These are phyloP conservation scores for Naganishia sp. DNA, from an alignment of 1,284 basidiomycete species.

Conservation along the genomic window DNA sequence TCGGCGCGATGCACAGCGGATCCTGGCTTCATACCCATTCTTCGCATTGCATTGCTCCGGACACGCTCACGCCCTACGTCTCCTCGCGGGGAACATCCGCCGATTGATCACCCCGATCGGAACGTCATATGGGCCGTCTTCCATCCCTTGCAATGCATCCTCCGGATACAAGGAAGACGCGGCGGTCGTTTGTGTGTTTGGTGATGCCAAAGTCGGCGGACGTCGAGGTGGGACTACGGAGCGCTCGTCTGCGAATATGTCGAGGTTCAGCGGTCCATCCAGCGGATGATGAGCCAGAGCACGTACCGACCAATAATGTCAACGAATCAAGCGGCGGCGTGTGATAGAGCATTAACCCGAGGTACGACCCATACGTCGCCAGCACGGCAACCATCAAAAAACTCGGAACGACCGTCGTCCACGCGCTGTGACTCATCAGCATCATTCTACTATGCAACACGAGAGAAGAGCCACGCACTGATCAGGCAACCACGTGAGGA, in stretches of 20 bases:
- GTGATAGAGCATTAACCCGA: slow-evolving; percentile 10
- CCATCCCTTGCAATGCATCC: not conserved
- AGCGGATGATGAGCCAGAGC: not conserved
- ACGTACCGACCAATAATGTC: slow-evolving; percentile 9
- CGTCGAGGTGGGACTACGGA: not conserved
- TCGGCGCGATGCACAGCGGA: no score
- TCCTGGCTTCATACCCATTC: no score
- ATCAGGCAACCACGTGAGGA: slow-evolving; percentile 19
- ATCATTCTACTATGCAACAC: not conserved
- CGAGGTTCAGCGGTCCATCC: not conserved
- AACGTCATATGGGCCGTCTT: slow-evolving; percentile 12
- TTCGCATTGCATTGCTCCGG: no score
- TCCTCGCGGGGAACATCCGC: slow-evolving; percentile 2
- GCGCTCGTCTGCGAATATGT: not conserved
- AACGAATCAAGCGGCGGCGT: slow-evolving; percentile 12
- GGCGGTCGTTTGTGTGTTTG: not conserved
- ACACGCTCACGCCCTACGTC: not conserved
- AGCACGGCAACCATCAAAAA: slow-evolving; percentile 21
- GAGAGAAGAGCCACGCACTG: not conserved
- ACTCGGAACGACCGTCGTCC: slow-evolving; percentile 26
- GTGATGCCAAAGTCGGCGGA: not conserved
- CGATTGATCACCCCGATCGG: slow-evolving; percentile 11
- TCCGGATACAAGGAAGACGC: not conserved
- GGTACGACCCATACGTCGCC: slow-evolving; percentile 15
- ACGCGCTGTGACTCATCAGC: not conserved